These are phyloP conservation scores for Hemisphaericaspora xylanilytica DNA, from an alignment of 1,139 yeast species.

Conservation along the genomic window DNA sequence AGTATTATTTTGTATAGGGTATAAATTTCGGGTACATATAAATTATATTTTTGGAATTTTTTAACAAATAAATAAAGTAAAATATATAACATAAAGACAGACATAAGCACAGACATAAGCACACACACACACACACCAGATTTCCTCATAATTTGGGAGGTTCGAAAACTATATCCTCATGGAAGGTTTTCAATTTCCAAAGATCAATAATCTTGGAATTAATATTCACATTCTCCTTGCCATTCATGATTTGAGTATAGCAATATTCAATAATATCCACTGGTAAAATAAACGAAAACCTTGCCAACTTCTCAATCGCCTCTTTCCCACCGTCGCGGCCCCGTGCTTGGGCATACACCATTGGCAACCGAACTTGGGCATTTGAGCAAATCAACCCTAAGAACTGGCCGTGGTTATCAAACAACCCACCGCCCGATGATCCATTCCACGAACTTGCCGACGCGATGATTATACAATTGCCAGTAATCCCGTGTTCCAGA, in stretches of 20 bases:
- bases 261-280: conserved; percentile 25
- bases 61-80: neutral
- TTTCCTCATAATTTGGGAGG: conserved; percentile 12
- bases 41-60: conserved; percentile 3
- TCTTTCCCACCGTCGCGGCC: conserved; percentile 7
- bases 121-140: too few species aligned
- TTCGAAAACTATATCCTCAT: conserved; percentile 20
- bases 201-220: conserved; percentile 19
- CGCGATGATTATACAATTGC: conserved; percentile 41
- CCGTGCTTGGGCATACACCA: neutral
- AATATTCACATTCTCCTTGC: conserved; percentile 9
- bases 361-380: conserved; percentile 39
- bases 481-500: conserved; percentile 4
- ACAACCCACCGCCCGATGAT: conserved; percentile 69
- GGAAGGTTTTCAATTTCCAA: conserved; percentile 27
- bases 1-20: neutral
- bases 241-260: conserved; percentile 10
- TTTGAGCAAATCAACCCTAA: conserved; percentile 65
- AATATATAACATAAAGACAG: neutral
- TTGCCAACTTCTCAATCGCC: conserved; percentile 27
- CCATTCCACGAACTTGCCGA: conserved; percentile 77
- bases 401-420: conserved; percentile 32
- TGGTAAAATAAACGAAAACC: conserved; percentile 31
- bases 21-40: conserved; percentile 1
- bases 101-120: too few species aligned